A percentile compares a stretch with the other conserved stretches of the same genome.
These are phyloP conservation scores for Violaceomyces palustris DNA, from an alignment of 1,284 basidiomycete genomes.

Conservation along the genomic window DNA sequence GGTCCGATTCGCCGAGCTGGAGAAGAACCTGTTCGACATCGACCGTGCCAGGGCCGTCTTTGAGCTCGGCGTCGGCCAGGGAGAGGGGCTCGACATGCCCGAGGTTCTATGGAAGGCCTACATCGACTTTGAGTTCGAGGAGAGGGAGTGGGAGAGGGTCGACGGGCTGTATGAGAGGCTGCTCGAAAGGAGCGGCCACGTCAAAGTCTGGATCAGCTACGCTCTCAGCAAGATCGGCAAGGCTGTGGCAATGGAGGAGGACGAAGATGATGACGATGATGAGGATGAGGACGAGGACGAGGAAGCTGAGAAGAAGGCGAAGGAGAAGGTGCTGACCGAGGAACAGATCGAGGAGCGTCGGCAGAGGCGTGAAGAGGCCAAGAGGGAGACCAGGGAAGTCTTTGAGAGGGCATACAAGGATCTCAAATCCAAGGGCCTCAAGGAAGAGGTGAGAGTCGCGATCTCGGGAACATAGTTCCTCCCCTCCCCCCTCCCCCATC, in stretches of 20 bases:
- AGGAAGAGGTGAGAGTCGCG: too few relatives aligned
- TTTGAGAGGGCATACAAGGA: slow-evolving; percentile 83
- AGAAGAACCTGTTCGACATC: slow-evolving; percentile 85
- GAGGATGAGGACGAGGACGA: slow-evolving; percentile 63
- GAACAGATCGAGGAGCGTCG: slow-evolving; percentile 17
- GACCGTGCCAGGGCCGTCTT: slow-evolving; percentile 89
- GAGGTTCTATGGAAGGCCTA: slow-evolving; percentile 80
- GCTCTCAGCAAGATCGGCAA: slow-evolving; percentile 55
- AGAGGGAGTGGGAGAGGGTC: slow-evolving; percentile 80
- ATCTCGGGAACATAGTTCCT: too few relatives aligned
- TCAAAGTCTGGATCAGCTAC: slow-evolving; percentile 62
- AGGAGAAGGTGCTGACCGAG: slow-evolving; percentile 42
- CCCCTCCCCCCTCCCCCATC: too few relatives aligned
- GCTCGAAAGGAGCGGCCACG: slow-evolving; percentile 79
- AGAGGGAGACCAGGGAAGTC: slow-evolving; percentile 66
- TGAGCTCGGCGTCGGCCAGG: slow-evolving; percentile 85
- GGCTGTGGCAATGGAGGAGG: slow-evolving; percentile 67
- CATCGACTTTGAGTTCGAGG: slow-evolving; percentile 92
- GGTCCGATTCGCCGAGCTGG: slow-evolving; percentile 96
- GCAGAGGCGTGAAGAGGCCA: slow-evolving; percentile 62
- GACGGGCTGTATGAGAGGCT: slow-evolving; percentile 86
- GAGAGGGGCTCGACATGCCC: slow-evolving; percentile 75
- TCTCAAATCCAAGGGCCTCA: slow-evolving; percentile 71
- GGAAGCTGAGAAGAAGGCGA: slow-evolving; percentile 56
- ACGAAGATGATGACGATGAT: slow-evolving; percentile 61